Evolutionary conservation across 2,329 filamentous ascomycete genomes (phyloP), one percentile per base, ranked within the genome.

Genomic region (Penicillium sp.): DNA sequence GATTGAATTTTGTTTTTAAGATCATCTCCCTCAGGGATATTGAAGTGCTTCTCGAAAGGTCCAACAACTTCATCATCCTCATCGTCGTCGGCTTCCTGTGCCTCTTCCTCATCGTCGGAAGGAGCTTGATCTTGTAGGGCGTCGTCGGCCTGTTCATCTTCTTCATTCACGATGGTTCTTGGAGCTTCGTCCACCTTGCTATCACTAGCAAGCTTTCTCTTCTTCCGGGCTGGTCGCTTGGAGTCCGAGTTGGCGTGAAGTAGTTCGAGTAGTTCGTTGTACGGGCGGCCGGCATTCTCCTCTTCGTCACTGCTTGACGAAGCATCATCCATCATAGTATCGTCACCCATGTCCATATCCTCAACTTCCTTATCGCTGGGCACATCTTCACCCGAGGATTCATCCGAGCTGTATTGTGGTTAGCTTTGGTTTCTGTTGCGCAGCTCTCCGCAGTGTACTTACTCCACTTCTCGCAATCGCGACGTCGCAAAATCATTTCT

Each of bases 31-130:
- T 93, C 84, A 0, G 88, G 86, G 43, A 82, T 82, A 37, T 86
- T 85, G 72, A 96, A 96, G 76, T 97, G 94, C 7, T 81, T 78
- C 63, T 95, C 90, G 70, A 96, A 97, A 0, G 91, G 89, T 73
- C 96, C 90, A 5, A 77, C 77, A 31, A 79, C 71, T 45, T 79
- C 75, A 28, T 79, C 74, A n/a, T 75, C 72, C 15, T 75, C n/a
- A n/a, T n/a, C 66, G 5, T 73, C 75, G 6, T 52, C 49, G 14
- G 66, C 71, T 38, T 64, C 71, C 25, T 75, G 63, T 4, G 31
- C 68, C n/a, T 73, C 70, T 52, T 79, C 75, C 49, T 77, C 77
- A 22, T 76, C 76, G 11, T 78, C 76, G 1, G 78, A 79, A 25
- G 72, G 73, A 22, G 85, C 83, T 11, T 80, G 77, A 49, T 85